Percentiles rank a stretch among this genome's conserved stretches.
Conservation (phyloP, 495 filamentous ascomycete genomes). For the Aspergillus bertholletiae region DNA sequence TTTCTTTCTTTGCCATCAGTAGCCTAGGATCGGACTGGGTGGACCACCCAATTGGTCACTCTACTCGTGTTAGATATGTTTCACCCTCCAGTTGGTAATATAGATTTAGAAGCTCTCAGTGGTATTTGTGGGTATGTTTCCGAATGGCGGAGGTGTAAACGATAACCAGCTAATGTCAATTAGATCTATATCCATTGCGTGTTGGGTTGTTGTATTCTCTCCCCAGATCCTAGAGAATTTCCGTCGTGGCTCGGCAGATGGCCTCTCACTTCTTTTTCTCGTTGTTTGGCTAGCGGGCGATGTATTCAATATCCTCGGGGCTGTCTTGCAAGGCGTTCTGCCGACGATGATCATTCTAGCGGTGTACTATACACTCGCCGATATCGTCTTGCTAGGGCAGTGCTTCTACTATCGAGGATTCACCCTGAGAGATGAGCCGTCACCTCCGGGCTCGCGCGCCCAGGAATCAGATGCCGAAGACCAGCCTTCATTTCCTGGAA, state of each 20-base stretch:
- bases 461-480: slow-evolving; percentile 13
- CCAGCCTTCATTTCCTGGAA: slow-evolving; percentile 6
- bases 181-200: slow-evolving; percentile 91
- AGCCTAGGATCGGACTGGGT: neutral
- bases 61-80: slow-evolving; percentile 50
- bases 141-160: neutral
- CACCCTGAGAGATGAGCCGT: slow-evolving; percentile 56
- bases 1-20: neutral
- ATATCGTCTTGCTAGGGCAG: slow-evolving; percentile 81
- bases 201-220: slow-evolving; percentile 97
- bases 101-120: slow-evolving; percentile 83
- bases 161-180: slow-evolving; percentile 8
- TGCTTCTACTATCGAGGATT: slow-evolving; percentile 94
- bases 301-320: slow-evolving; percentile 94
- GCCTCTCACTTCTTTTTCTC: slow-evolving; percentile 84
- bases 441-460: slow-evolving; percentile 14
- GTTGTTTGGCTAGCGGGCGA: slow-evolving; percentile 89
- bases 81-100: slow-evolving; percentile 59
- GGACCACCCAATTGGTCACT: slow-evolving; percentile 12
- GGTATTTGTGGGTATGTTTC: slow-evolving; percentile 73
- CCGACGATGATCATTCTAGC: slow-evolving; percentile 97
- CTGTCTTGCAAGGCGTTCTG: slow-evolving; percentile 86
- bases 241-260: slow-evolving; percentile 79
- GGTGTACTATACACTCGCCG: slow-evolving; percentile 91
- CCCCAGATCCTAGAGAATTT: slow-evolving; percentile 98